phyloP scores from a whole-genome alignment of 2,329 filamentous ascomycete species.

The Aspergillus ustus region DNA sequence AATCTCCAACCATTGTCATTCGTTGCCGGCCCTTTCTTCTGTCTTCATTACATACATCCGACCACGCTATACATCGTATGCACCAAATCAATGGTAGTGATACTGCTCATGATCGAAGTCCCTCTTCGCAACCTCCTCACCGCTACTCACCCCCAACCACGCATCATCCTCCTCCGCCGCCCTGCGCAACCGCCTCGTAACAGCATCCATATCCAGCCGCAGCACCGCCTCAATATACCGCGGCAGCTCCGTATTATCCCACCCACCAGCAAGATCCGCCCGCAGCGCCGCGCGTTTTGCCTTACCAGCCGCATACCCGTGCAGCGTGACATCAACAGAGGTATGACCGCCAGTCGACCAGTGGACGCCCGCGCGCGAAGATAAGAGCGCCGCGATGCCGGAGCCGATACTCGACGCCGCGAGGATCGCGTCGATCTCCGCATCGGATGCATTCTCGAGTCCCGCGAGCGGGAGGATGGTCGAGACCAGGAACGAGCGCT shows the following conservation, averaged over 20 bases:
- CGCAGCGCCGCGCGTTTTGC: neutral
- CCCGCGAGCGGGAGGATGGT: conserved; percentile 5
- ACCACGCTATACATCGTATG: too few species aligned
- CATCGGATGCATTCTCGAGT: neutral
- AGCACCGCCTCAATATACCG: conserved; percentile 8
- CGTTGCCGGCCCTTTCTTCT: too few species aligned
- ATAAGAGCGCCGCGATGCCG: neutral
- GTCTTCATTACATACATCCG: too few species aligned
- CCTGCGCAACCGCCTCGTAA: neutral
- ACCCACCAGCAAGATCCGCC: conserved; percentile 4
- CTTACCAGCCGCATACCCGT: conserved; percentile 1
- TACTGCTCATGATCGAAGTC: neutral
- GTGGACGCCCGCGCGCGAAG: conserved; percentile 2
- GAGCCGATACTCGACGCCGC: neutral
- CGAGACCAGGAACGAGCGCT: neutral
- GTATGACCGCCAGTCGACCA: conserved; percentile 8
- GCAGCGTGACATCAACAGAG: conserved; percentile 12
- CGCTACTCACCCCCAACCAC: conserved; percentile 1
- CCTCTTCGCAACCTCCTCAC: neutral
- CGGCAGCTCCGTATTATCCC: conserved; percentile 11
- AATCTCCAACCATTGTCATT: too few species aligned
- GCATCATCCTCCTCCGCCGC: neutral
- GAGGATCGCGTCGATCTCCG: conserved; percentile 1
- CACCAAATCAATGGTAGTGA: neutral
- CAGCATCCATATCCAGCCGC: conserved; percentile 2